phyloP scores from a whole-genome alignment of 2,329 filamentous ascomycete genomes.

The Byssoonygena ceratinophila region DNA sequence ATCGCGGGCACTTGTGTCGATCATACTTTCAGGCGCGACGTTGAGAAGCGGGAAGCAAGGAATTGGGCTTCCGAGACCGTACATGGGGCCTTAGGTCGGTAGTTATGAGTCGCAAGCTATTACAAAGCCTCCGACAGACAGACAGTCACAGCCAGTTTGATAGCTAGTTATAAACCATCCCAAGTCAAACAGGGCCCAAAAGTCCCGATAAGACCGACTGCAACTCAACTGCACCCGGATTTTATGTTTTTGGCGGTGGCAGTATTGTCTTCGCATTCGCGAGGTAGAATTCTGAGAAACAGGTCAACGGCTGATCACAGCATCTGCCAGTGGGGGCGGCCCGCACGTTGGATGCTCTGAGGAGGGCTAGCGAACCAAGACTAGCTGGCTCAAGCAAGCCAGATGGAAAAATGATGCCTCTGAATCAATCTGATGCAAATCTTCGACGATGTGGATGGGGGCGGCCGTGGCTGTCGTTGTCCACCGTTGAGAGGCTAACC shows the following conservation, averaged over 20 bases:
- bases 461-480: no score
- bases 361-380: no score
- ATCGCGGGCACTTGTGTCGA: constrained; percentile 28
- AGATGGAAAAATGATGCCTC: no score
- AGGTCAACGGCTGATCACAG: neutral
- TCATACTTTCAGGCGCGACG: constrained; percentile 32
- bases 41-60: constrained; percentile 33
- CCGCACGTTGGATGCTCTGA: no score
- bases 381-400: no score
- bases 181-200: neutral
- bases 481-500: no score
- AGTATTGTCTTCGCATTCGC: constrained; percentile 32
- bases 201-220: neutral
- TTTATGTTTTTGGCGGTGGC: constrained; percentile 23
- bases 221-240: constrained; percentile 28
- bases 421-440: no score
- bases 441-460: no score
- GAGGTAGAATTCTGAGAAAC: constrained; percentile 44
- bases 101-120: no score
- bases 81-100: constrained; percentile 30
- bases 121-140: no score
- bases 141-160: constrained; percentile 30
- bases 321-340: neutral
- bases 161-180: constrained; percentile 22
- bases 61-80: constrained; percentile 32